These are phyloP conservation scores for Pinus albicaulis DNA, from an alignment of 75 land plant species.

Conservation along the genomic window DNA sequence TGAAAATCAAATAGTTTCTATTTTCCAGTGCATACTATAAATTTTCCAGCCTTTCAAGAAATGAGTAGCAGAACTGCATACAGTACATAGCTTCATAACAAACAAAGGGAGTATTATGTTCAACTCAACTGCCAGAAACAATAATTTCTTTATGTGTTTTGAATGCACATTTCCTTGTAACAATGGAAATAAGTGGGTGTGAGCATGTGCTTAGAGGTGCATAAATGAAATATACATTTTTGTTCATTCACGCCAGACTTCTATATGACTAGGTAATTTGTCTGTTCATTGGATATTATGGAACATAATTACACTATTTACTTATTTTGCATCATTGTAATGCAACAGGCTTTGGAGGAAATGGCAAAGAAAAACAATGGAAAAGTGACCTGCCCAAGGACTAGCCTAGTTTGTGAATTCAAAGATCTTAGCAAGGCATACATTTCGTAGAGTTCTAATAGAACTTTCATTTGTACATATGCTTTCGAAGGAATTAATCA, in stretches of 20 bases:
- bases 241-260: background rate
- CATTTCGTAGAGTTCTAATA: conserved; percentile 50
- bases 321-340: background rate
- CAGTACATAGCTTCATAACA: background rate
- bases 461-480: too few relatives aligned
- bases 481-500: too few relatives aligned
- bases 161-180: too few relatives aligned
- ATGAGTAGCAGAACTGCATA: background rate
- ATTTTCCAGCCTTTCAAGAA: background rate
- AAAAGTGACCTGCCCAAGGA: conserved; percentile 88
- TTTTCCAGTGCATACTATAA: background rate
- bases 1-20: background rate
- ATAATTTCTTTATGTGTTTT: background rate
- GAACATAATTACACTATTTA: background rate
- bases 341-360: conserved; percentile 86
- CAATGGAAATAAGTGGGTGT: background rate
- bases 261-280: background rate
- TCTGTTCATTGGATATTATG: background rate
- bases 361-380: conserved; percentile 88
- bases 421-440: conserved; percentile 77
- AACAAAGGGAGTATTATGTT: background rate
- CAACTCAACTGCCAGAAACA: background rate
- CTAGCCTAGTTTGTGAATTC: conserved; percentile 74
- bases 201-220: background rate
- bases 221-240: background rate